Base-by-base conservation (phyloP, 1,284 basidiomycete genomes). In the Pseudozyma sp. region DNA sequence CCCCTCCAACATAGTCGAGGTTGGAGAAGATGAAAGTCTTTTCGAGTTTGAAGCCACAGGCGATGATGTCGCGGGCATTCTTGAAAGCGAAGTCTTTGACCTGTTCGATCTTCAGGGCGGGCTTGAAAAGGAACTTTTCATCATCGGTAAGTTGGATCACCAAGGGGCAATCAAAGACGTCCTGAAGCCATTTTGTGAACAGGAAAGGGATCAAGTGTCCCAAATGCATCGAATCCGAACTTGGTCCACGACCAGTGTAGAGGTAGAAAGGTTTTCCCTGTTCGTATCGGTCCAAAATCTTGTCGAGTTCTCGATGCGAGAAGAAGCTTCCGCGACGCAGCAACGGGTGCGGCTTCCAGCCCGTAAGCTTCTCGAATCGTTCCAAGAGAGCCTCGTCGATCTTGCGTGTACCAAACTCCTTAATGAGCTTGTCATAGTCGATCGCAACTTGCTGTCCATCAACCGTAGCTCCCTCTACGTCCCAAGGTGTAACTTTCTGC, bases 101-200 rank as follows among this genome's bases (percentile, higher is more conserved):
- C 85, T 99, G 92, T 77, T 97, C 93, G 48, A 93, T 88, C 83
- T 93, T 95, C 69, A 97, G 89, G 72, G 94, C 91, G 57, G 94
- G 92, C 86, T 98, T 97, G 89, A 99, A 97, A 59, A 99, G 87
- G 88, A 99, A 99, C 86, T 99, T 99, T 86, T 99, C 97, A 86
- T 99, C 97, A 83, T 99, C 97, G 52, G 96, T 99, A 7, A 99
- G 89, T 85, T 99, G 96, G 58, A 99, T 89, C 58, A 99, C 97
- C 40, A 97, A 87, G 4, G 96, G 95, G 13, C 94, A 93, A 77
- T 95, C 90, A 85, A 99, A 98, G 25, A 97, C 94, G 58, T 97
- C 94, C 86, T 99, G 96, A 67, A 99, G 86, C 94, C 96, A 99
- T 93, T 96, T 95, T 60, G 97, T 98, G 86, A 99, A 97, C 55